Evolutionary conservation across 805 yeast species (phyloP).

Genomic region (Saturnispora saitoi): DNA sequence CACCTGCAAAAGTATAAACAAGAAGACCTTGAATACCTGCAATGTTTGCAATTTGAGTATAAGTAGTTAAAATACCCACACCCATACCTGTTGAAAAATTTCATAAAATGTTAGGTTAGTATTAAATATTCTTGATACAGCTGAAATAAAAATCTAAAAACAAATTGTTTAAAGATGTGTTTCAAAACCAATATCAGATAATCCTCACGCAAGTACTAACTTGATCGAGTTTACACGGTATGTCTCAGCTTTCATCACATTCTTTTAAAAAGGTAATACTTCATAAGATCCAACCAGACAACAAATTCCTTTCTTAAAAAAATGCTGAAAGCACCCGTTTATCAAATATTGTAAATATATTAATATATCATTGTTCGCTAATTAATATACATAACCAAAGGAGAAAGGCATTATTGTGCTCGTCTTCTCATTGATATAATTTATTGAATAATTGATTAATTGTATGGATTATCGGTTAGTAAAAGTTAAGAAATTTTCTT

Average conservation of each 20-base stretch:
- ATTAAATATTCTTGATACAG: not conserved
- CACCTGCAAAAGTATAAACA: conserved; percentile 71
- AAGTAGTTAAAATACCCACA: conserved; percentile 79
- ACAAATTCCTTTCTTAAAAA: not conserved
- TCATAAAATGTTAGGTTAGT: conserved; percentile 14
- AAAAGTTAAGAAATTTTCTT: conserved; percentile 1
- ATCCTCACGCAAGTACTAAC: conserved; percentile 79
- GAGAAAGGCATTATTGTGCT: no score
- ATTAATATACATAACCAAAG: no score
- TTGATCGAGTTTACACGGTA: conserved; percentile 77
- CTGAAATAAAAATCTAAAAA: not conserved
- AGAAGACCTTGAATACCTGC: conserved; percentile 83
- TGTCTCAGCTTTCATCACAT: conserved; percentile 75
- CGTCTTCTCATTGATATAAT: no score
- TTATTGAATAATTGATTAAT: no score
- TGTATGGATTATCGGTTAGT: conserved; percentile 7
- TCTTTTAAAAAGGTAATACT: conserved; percentile 17
- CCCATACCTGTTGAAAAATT: conserved; percentile 57
- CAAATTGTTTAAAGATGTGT: not conserved
- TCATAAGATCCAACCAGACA: not conserved
- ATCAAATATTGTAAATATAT: conserved; percentile 23
- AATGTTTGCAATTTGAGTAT: conserved; percentile 76
- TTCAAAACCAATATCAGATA: conserved; percentile 29
- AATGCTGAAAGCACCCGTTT: conserved; percentile 38
- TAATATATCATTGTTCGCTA: no score